Evolutionary conservation across 805 yeast genomes (phyloP), one percentile per base, ranked within the genome.

Genomic region (Candida sithepensis): DNA sequence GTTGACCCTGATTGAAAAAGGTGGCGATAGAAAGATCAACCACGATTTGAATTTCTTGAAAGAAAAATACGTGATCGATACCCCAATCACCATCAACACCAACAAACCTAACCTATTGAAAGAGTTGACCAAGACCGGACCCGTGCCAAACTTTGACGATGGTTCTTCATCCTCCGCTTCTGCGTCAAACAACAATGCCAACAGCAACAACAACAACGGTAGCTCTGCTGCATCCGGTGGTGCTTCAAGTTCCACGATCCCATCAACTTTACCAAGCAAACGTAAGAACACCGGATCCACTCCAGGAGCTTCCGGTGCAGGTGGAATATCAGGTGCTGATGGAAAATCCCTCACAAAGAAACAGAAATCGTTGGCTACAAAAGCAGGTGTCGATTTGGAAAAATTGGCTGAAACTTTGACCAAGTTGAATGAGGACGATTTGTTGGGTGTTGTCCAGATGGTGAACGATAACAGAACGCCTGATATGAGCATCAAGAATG

Each of bases 361-460:
- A 57, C 67, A 76, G 32, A 82, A 79, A 63, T 68, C 71, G 21
- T 67, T 73, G 60, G 79, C 94, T 19, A 68, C 79, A 19, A 87
- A 85, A 64, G 94, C 91, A 5, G 75, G 76, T 32, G 84, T 94
- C 30, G 97, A 92, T 64, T 74, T 94, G 57, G 99, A 92, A 64
- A 84, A 84, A 63, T 77, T 92, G 61, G 97, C 98, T 5, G 88
- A 85, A 51, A 92, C 94, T 2, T 77, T 92, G 58, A 88, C 96
- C 45, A 88, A 88, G 67, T 75, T 92, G 55, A 83, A 76, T 49
- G 98, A 92, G 68, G 98, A 94, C 63, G 97, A 94, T 67, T 74
- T 92, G 56, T 80, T 94, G 43, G 95, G 90, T 30, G 94, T 94
- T 42, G 98, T 92, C 46, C 98, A 92, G 69, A 91, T 92, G 97